Evolutionary conservation across 1,284 basidiomycete genomes (phyloP).

Genomic region (Sanghuangporus weigelae): DNA sequence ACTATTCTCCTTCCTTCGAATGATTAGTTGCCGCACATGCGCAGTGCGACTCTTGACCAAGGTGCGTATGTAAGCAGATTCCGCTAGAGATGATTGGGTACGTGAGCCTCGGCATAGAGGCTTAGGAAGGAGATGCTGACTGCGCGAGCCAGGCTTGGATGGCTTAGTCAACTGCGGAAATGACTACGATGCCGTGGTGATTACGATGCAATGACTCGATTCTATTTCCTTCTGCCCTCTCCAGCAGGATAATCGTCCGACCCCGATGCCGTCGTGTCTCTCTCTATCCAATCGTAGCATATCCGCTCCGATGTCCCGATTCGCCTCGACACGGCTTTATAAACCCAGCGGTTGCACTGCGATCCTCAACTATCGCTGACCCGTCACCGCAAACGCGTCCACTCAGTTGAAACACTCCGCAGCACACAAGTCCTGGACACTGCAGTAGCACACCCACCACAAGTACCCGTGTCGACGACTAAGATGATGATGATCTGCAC

Average conservation of each 20-base stretch:
- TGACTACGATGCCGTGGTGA: not conserved
- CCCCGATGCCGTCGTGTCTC: not conserved
- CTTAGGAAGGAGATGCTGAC: not conserved
- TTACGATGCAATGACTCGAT: not conserved
- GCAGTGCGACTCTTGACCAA: not conserved
- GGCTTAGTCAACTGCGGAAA: not conserved
- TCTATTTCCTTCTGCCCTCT: not conserved
- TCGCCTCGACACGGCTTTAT: not conserved
- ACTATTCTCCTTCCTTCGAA: not conserved
- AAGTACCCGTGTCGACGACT: not conserved
- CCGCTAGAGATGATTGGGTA: not conserved
- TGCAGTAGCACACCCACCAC: not conserved
- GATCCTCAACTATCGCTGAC: not conserved
- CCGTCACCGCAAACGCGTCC: not conserved
- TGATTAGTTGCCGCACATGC: not conserved
- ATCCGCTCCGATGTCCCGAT: not conserved
- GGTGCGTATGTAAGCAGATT: not conserved
- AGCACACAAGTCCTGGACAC: not conserved
- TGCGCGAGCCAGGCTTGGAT: not conserved
- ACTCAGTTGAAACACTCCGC: not conserved
- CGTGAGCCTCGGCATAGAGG: not conserved
- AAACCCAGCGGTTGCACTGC: not conserved
- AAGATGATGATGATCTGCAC: constrained; percentile 1
- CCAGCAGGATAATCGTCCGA: not conserved
- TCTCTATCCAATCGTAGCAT: not conserved